Base-by-base conservation (phyloP, 805 yeast species). In the Yamadazyma phyllophila region DNA sequence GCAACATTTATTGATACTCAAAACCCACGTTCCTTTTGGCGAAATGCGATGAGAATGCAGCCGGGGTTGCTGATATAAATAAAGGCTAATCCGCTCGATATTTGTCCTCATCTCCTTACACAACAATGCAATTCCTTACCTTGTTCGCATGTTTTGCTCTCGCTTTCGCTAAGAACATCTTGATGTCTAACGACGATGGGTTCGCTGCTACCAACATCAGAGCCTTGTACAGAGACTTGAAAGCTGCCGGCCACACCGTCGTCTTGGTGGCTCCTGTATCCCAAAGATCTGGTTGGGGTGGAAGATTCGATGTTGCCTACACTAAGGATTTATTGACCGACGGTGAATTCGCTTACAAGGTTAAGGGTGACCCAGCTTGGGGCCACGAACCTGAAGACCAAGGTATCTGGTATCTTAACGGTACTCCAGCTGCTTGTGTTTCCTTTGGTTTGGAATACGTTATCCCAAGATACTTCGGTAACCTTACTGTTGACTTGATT, bases 181-280 rank as follows among this genome's bases (percentile, higher is more conserved):
- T 61, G 39, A 47, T 61, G 48, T 60, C 82, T 47, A 79, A 78
- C 53, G 83, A 78, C 57, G 83, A 78, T 50, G 73, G 78, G 15
- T 78, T 78, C 77, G 77, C 75, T 7, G 66, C 82, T 7, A 76
- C 81, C 38, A 76, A 76, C 54, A 75, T 78, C 56, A 73, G 82
- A 56, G 80, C 82, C 13, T 58, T 76, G 14, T 78, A 78, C 69
- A 62, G 70, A 43, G 77, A 65, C 33, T 67, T 76, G 51, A 69
- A 58, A 15, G 53, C 54, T 7, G 80, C 74, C 9, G 81, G 81
- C 16, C 76, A 77, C 57, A 64, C 63, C 41, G 81, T 75, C 39
- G 58, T 72, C 45, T 48, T 74, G 51, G 77, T 73, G 29, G 81
- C 81, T 7, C 81, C 82, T 36, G 74, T 69, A 14, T 67, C 69